phyloP scores from a whole-genome alignment of 345 rosid genomes.

The Syzygium oleosum region DNA sequence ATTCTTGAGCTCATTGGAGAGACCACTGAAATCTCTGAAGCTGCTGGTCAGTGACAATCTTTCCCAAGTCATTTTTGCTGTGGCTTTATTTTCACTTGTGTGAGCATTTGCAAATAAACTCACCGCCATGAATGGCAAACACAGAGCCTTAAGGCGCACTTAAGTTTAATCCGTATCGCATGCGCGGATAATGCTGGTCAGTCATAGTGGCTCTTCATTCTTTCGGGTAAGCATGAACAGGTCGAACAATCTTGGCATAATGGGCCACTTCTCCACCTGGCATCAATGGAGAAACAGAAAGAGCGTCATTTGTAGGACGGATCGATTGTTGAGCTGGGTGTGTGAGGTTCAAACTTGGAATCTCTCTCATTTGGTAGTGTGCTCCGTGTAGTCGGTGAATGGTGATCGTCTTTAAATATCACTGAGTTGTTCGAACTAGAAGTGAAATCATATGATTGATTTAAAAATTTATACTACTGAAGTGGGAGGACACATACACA shows the following conservation, averaged over 20 bases:
- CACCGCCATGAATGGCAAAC: not conserved
- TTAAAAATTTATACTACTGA: not conserved
- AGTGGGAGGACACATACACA: not conserved
- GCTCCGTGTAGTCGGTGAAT: not conserved
- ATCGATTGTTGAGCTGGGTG: not conserved
- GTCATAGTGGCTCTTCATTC: not conserved
- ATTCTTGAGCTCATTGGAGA: slow-evolving; percentile 64
- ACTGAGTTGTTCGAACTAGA: not conserved
- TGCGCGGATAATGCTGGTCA: not conserved
- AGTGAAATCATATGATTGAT: not conserved
- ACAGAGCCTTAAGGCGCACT: not conserved
- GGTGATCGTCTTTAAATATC: not conserved
- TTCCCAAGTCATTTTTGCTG: not conserved
- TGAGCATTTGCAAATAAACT: not conserved
- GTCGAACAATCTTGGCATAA: not conserved
- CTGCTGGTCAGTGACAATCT: slow-evolving; percentile 45
- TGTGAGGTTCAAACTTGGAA: not conserved
- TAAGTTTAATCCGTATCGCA: not conserved
- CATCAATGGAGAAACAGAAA: not conserved
- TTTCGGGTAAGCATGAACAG: not conserved
- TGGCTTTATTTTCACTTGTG: not conserved
- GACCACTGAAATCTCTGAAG: slow-evolving; percentile 64
- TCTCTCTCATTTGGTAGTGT: not conserved
- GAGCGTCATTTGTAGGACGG: not conserved
- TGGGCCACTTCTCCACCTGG: not conserved